Base-by-base conservation (phyloP, 441 rosid species). In the Croton setiger region DNA sequence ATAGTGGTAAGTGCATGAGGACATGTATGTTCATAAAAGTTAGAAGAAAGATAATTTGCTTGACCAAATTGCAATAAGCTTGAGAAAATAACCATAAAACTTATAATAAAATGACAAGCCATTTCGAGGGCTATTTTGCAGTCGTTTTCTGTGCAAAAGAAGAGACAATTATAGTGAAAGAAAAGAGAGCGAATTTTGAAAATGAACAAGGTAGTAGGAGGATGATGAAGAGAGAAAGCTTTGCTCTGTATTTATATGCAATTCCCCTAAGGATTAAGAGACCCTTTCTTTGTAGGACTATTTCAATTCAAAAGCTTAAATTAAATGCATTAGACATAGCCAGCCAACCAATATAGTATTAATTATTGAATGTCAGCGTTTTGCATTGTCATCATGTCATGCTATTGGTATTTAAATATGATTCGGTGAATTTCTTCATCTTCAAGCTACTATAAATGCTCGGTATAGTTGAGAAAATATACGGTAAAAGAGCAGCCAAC, bases 31-130 rank as follows among this genome's bases (percentile, higher is more conserved):
- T 68, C 79, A 43, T 87, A 83, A 72, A 80, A 83, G 6, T 66
- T 68, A 17, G 85, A 31, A 33, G 86, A 81, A 20, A 85, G 87
- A 9, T 85, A 86, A 9, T 85, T 82, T 6, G 87, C 85, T 67
- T 79, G 72, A 48, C 73, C 13, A 5, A 1, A 67, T 21, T 44
- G 20, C 31, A 27, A 27, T 20, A 66, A 35, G 35, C 20, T 47
- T 51, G 43, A 63, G 58, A 12, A 52, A 49, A 35, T 36, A 33
- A 48, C 13, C 43, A 63, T 31, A 5, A n/a, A 48, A 48, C 15
- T 13, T 13, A 8, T 14, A 7, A 7, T 23, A 7, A n/a, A 23
- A 63, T 0, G 12, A 63, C 56, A 52, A 20, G 56, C 23, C 56
- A 52, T 52, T 52, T 27, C 3, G 18, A 52, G 18, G n/a, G 10